phyloP scores from a whole-genome alignment of 2,329 filamentous ascomycete genomes.

The Blumeriella jaapii region DNA sequence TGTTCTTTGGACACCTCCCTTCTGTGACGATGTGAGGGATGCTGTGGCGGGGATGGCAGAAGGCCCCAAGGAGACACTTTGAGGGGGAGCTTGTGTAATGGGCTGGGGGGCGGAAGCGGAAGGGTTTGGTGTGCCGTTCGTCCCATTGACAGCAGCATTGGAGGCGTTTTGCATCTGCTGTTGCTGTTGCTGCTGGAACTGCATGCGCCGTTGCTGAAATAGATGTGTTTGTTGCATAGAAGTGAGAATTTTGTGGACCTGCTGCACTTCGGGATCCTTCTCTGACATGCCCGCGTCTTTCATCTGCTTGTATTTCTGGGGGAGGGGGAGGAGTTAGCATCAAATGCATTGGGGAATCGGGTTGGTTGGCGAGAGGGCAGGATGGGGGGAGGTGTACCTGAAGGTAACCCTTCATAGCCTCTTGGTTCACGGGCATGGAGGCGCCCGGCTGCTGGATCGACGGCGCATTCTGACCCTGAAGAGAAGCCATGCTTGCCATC shows the following conservation, averaged over 20 bases:
- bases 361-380: constrained; percentile 1
- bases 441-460: constrained; percentile 55
- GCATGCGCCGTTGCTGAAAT: constrained; percentile 31
- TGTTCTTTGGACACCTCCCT: constrained; percentile 22
- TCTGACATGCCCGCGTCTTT: constrained; percentile 71
- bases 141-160: constrained; percentile 44
- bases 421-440: constrained; percentile 48
- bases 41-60: constrained; percentile 22
- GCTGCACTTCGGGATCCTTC: constrained; percentile 79
- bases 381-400: constrained; percentile 37
- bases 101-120: constrained; percentile 25
- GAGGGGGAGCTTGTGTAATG: constrained; percentile 14
- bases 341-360: background rate
- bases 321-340: constrained; percentile 22
- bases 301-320: constrained; percentile 80
- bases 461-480: constrained; percentile 63
- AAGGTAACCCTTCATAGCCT: constrained; percentile 66
- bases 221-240: constrained; percentile 53
- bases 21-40: constrained; percentile 14
- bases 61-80: constrained; percentile 22
- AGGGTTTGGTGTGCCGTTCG: constrained; percentile 38
- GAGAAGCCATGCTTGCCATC: constrained; percentile 58
- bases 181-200: constrained; percentile 40
- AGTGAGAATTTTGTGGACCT: constrained; percentile 63
- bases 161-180: constrained; percentile 36